These are phyloP conservation scores for Comarum palustre DNA, from an alignment of 306 rosid genomes.

Conservation along the genomic window DNA sequence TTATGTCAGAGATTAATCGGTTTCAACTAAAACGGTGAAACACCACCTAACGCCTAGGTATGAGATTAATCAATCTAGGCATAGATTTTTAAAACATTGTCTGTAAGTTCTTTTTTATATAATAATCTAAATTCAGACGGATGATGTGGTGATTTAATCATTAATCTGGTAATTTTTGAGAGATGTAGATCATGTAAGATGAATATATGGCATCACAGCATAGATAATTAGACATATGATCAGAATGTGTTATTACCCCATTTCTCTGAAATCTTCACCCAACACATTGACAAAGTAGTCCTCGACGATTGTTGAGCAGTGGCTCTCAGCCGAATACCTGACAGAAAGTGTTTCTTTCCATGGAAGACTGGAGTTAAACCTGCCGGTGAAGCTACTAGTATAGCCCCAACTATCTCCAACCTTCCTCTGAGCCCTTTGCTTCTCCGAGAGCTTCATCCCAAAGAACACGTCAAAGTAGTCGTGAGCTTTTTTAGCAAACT, in stretches of 20 bases:
- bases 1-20: too few species aligned
- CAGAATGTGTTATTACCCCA: constrained; percentile 43
- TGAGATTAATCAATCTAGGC: too few species aligned
- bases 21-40: too few species aligned
- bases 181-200: too few species aligned
- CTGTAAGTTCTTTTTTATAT: too few species aligned
- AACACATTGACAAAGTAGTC: constrained; percentile 51
- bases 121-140: too few species aligned
- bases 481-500: constrained; percentile 47
- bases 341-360: constrained; percentile 88
- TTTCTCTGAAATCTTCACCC: constrained; percentile 59
- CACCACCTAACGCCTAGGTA: too few species aligned
- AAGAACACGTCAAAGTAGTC: constrained; percentile 51
- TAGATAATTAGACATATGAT: neutral
- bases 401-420: constrained; percentile 63
- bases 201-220: too few species aligned
- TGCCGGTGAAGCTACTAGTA: constrained; percentile 67
- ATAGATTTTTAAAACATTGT: too few species aligned
- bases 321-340: constrained; percentile 30
- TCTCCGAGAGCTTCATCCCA: constrained; percentile 47
- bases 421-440: constrained; percentile 61
- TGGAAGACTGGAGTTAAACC: constrained; percentile 77
- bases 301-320: constrained; percentile 36
- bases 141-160: too few species aligned
- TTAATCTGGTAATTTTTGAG: too few species aligned